Evolutionary conservation across 2,329 filamentous ascomycete species (phyloP).

Genomic region (Cryphonectria japonica): DNA sequence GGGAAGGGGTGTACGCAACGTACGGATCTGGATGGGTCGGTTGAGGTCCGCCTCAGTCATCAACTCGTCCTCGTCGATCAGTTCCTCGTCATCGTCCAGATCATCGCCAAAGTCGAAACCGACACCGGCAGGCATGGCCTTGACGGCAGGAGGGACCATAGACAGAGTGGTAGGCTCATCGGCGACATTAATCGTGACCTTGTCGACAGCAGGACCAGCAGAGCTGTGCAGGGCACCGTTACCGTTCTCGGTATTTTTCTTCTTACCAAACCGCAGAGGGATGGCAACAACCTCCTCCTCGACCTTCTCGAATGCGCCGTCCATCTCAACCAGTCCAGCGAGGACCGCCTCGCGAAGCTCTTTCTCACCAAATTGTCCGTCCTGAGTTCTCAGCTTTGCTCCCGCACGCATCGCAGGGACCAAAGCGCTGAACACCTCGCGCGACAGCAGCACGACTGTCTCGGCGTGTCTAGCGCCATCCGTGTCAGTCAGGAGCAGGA

Average conservation of each 20-base stretch:
- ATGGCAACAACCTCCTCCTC: conserved; percentile 63
- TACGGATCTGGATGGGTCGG: conserved; percentile 79
- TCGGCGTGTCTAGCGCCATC: conserved; percentile 67
- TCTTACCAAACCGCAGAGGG: conserved; percentile 66
- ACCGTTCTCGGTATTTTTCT: conserved; percentile 51
- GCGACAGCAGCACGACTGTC: conserved; percentile 63
- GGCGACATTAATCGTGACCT: conserved; percentile 41
- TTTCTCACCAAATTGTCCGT: conserved; percentile 58
- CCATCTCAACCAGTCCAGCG: conserved; percentile 71
- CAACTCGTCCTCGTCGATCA: conserved; percentile 89
- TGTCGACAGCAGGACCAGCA: conserved; percentile 39
- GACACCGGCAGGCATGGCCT: conserved; percentile 56
- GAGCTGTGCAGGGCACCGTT: conserved; percentile 33
- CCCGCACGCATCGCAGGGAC: conserved; percentile 72
- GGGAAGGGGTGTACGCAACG: conserved; percentile 43
- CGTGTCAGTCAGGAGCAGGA: conserved; percentile 81
- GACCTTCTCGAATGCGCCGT: conserved; percentile 71
- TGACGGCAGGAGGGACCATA: conserved; percentile 42
- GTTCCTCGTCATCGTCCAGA: conserved; percentile 72
- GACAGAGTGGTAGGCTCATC: conserved; percentile 42
- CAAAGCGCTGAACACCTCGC: conserved; percentile 70
- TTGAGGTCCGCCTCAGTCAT: conserved; percentile 84
- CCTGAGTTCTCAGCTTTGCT: conserved; percentile 70
- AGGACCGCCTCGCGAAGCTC: conserved; percentile 81
- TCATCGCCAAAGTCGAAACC: conserved; percentile 66